phyloP scores from a whole-genome alignment of 176 grass and related monocot species.

The Typha latifolia region DNA sequence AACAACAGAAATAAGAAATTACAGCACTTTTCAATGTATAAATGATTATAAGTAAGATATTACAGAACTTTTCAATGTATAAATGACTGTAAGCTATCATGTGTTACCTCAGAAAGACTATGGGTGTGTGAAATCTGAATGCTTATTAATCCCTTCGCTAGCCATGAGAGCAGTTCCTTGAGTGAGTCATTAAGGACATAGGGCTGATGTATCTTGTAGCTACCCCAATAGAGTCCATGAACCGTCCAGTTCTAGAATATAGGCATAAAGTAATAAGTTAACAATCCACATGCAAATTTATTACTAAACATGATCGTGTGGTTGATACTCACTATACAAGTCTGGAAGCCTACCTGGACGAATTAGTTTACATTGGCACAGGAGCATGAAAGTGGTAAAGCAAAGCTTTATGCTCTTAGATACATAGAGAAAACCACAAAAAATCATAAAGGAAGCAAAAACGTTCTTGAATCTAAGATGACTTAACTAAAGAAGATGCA shows the following conservation, averaged over 20 bases:
- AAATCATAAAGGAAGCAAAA: neutral
- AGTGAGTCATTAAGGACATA: slow-evolving; percentile 61
- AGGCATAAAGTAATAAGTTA: slow-evolving; percentile 18
- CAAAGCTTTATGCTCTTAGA: neutral
- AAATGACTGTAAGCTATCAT: too few species aligned
- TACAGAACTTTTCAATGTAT: too few species aligned
- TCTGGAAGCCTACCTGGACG: neutral
- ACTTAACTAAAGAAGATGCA: too few species aligned
- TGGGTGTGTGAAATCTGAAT: slow-evolving; percentile 65
- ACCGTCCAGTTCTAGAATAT: slow-evolving; percentile 84
- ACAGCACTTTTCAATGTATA: too few species aligned
- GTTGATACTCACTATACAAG: too few species aligned
- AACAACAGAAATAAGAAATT: too few species aligned
- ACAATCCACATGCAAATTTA: slow-evolving; percentile 1
- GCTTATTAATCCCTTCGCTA: slow-evolving; percentile 72
- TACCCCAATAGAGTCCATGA: slow-evolving; percentile 95
- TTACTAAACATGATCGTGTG: neutral
- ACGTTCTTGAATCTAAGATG: neutral
- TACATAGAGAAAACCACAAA: neutral
- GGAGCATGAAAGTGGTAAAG: neutral
- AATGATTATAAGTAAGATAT: too few species aligned
- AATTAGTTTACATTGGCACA: neutral
- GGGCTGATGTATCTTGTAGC: slow-evolving; percentile 49
- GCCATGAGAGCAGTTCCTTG: slow-evolving; percentile 71
- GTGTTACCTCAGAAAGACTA: slow-evolving; percentile 54